A percentile compares a stretch with the other conserved stretches of the same genome.
Evolutionary conservation across 2,329 filamentous ascomycete genomes (phyloP).

Genomic region (Aspergillus glaucus): DNA sequence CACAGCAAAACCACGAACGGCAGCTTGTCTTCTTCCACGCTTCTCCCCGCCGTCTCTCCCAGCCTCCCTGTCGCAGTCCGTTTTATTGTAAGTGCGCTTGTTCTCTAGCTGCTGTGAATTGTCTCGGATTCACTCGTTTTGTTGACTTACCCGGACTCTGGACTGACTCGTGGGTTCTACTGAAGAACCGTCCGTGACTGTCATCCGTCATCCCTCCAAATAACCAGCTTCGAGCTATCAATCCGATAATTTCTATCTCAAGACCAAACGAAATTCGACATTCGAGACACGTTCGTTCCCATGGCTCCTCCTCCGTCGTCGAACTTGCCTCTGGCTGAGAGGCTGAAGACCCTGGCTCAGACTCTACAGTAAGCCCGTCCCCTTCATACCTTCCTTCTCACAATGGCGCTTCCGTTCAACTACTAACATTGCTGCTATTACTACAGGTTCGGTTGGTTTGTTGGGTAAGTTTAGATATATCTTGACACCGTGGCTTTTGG

Average conservation of each 20-base stretch:
- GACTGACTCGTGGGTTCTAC: neutral
- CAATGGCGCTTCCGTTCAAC: conserved; percentile 6
- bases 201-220: conserved; percentile 4
- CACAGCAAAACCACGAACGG: conserved; percentile 14
- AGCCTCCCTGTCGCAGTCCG: conserved; percentile 9
- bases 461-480: conserved; percentile 58
- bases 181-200: conserved; percentile 3
- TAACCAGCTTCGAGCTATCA: conserved; percentile 4
- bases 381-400: conserved; percentile 21
- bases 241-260: too few relatives aligned
- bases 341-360: conserved; percentile 71
- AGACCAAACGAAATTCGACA: conserved; percentile 2
- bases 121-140: conserved; percentile 4
- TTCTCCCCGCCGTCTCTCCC: conserved; percentile 10
- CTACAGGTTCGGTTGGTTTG: conserved; percentile 62
- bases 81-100: too few relatives aligned
- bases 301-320: conserved; percentile 72
- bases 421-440: conserved; percentile 29
- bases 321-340: conserved; percentile 63
- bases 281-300: conserved; percentile 10
- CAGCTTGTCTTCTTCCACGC: too few relatives aligned
- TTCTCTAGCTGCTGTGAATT: neutral
- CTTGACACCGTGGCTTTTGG: neutral
- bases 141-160: neutral
- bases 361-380: conserved; percentile 79